phyloP scores from a whole-genome alignment of 2,329 filamentous ascomycete species.

The Colletotrichum filicis region DNA sequence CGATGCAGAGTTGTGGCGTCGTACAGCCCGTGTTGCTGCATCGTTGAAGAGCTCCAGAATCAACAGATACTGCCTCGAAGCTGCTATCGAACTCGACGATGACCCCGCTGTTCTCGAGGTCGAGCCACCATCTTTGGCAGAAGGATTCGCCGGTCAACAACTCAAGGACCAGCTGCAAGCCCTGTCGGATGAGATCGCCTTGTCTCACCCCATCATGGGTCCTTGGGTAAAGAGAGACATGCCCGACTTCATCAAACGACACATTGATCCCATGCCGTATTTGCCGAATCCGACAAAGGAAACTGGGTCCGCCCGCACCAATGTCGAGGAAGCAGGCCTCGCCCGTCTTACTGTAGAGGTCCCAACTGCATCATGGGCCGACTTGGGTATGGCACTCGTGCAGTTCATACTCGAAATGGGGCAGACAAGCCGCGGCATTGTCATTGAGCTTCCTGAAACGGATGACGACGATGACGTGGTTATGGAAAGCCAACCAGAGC shows the following conservation, averaged over 20 bases:
- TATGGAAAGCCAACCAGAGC: constrained; percentile 34
- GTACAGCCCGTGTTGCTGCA: constrained; percentile 66
- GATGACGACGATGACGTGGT: constrained; percentile 49
- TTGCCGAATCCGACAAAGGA: constrained; percentile 63
- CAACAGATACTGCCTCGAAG: constrained; percentile 72
- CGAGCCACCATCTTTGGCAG: constrained; percentile 70
- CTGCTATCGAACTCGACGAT: constrained; percentile 74
- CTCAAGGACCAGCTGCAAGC: constrained; percentile 65
- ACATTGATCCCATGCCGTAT: constrained; percentile 71
- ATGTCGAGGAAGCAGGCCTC: constrained; percentile 19
- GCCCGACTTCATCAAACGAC: constrained; percentile 60
- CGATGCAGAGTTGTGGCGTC: constrained; percentile 74
- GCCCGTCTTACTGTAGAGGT: constrained; percentile 44
- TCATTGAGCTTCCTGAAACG: constrained; percentile 49
- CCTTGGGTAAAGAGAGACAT: constrained; percentile 66
- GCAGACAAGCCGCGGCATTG: constrained; percentile 46
- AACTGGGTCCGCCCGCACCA: constrained; percentile 41
- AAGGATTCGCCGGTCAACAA: constrained; percentile 72
- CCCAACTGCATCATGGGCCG: constrained; percentile 52
- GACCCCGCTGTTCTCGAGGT: constrained; percentile 72
- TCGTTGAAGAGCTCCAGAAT: constrained; percentile 68
- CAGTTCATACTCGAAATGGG: constrained; percentile 47
- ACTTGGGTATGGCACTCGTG: constrained; percentile 54
- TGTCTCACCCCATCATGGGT: constrained; percentile 70
- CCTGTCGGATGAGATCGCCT: constrained; percentile 64